Base-by-base conservation (phyloP, 2,329 filamentous ascomycete genomes). In the Stachybotrys echinatus region DNA sequence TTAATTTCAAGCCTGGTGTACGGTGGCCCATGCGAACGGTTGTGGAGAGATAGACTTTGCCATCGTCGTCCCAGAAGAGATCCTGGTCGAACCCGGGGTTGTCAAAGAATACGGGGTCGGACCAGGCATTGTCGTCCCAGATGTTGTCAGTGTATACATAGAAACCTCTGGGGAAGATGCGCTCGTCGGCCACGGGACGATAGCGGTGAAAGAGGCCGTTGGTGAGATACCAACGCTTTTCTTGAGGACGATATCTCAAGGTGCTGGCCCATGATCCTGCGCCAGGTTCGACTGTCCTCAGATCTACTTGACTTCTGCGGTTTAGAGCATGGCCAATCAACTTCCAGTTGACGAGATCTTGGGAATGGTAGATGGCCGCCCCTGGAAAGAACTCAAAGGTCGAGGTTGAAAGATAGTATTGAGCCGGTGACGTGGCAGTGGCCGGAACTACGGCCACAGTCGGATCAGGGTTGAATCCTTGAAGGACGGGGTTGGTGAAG, bases 371-470 rank as follows among this genome's bases (percentile, higher is more conserved):
- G 50, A 85, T 79, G 14, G 80, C 77, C n/a, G 76, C 75, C 4
- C 79, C 80, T 0, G 81, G 81, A 52, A 81, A 84, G 61, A 74
- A 81, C 60, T 85, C 81, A 50, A 85, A 85, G 0, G 79, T 80
- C 0, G 81, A 84, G 4, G 79, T 84, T 37, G 76, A 77, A 23
- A 85, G 72, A 61, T 79, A 85, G 59, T 77, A 85, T 2, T 58
- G 64, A 6, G 63, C 56, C 3, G 64, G 64, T 2, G 56, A 49
- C 5, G 56, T 52, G 3, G 54, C 56, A 0, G 61, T 61, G 17
- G 65, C 63, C 8, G 62, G 65, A 6, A 68, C 66, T 4, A 69
- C 62, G 43, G 68, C 70, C 17, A 71, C 55, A 1, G 80, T 82
- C 0, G 82, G 81, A 54, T 85, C 82, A 6, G 81, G 79, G 50